Evolutionary conservation across 176 grass and related monocot genomes (phyloP).

Genomic region (Oryza rufipogon): DNA sequence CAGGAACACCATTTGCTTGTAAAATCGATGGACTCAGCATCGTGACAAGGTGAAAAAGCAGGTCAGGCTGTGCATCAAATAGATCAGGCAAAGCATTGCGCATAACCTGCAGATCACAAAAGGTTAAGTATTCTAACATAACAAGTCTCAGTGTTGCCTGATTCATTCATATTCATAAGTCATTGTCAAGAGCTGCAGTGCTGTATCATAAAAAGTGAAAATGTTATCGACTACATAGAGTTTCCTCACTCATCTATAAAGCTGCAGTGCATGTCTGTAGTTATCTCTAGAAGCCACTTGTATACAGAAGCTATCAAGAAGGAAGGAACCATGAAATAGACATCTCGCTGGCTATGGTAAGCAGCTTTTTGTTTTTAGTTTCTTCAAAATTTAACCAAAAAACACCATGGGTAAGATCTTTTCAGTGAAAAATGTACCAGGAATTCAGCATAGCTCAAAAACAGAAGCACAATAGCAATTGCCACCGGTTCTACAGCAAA

Average conservation of each 20-base stretch:
- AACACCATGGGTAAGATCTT: not conserved
- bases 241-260: conserved; percentile 19
- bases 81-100: conserved; percentile 82
- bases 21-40: conserved; percentile 94
- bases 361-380: conserved; percentile 12
- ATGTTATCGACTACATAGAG: not conserved
- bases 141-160: conserved; percentile 2
- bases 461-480: conserved; percentile 16
- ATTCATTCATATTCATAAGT: not conserved
- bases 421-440: not conserved
- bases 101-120: conserved; percentile 69
- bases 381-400: conserved; percentile 26
- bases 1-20: conserved; percentile 72
- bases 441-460: not conserved
- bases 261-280: not conserved
- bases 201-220: not conserved
- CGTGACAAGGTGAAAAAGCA: conserved; percentile 95
- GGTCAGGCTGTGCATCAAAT: conserved; percentile 90
- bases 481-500: not conserved
- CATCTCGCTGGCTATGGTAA: not conserved
- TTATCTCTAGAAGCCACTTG: not conserved
- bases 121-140: conserved; percentile 8
- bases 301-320: not conserved
- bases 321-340: not conserved
- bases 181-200: not conserved